Base-by-base conservation (phyloP, 1,284 basidiomycete genomes). In the Tylopilus sp. region DNA sequence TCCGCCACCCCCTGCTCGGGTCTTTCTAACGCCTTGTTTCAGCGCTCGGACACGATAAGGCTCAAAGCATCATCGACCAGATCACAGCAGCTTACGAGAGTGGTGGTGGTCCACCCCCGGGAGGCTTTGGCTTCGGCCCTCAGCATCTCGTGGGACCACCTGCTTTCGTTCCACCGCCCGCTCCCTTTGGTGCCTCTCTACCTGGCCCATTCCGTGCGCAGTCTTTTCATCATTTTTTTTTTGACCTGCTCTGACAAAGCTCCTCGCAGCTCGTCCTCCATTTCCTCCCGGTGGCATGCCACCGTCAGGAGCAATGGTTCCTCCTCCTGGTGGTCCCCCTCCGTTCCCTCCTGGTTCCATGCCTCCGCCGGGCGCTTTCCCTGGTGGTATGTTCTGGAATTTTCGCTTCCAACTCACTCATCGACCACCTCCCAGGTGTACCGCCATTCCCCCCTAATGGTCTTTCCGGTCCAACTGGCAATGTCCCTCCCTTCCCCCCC, bases 41-140 rank as follows among this genome's bases (percentile, higher is more conserved):
- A 94, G 92, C 90, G 4, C 81, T 98, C 52, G 93, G 94, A 50
- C 92, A 96, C 67, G 92, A 97, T 74, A 93, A 96, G 70, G 92
- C 95, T 12, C 95, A 98, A 70, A 91, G 75, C 60, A 92, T 97
- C 67, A 95, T 97, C 65, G 94, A 98, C 78, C 91, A 94, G 67
- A 94, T 99, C 67, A 92, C 91, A 38, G 83, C 86, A 41, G 84
- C 88, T 36, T 97, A 97, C 67, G 92, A 97, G 68, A 81, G 78
- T 28, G 83, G 86, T 48, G 82, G 84, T 46, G 89, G 89, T 7
- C 90, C 92, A 31, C 89, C 89, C 58, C 86, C 86, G 13, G 89
- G 88, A 49, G 87, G 88, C 3, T 90, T 90, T 57, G 84, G 83
- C 13, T 89, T 88, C 59, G 86, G 84, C 31, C 84, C 86, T 41